Conservation (phyloP, 2,329 filamentous ascomycete species). For the Cytospora piceicola region DNA sequence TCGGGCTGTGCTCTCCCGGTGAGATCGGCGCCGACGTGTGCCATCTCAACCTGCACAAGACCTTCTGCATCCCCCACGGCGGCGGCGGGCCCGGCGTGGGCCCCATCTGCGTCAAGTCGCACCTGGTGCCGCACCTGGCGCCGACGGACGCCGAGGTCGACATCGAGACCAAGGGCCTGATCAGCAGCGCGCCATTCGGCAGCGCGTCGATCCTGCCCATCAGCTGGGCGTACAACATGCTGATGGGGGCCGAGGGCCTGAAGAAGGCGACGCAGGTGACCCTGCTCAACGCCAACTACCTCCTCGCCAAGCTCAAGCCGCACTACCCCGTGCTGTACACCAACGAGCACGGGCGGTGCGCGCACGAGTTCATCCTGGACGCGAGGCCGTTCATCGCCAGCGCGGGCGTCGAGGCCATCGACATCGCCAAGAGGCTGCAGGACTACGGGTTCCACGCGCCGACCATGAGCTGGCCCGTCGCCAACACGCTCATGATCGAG, state of each 20-base stretch:
- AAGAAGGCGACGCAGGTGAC: slow-evolving; percentile 90
- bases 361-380: slow-evolving; percentile 97
- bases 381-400: slow-evolving; percentile 81
- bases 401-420: slow-evolving; percentile 85
- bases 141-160: slow-evolving; percentile 44
- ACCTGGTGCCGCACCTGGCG: slow-evolving; percentile 77
- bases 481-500: slow-evolving; percentile 97
- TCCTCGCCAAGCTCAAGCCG: slow-evolving; percentile 81
- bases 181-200: slow-evolving; percentile 83
- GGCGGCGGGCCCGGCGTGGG: slow-evolving; percentile 93
- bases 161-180: slow-evolving; percentile 57
- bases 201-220: slow-evolving; percentile 93
- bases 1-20: slow-evolving; percentile 90
- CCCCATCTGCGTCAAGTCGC: slow-evolving; percentile 86
- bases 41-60: slow-evolving; percentile 97
- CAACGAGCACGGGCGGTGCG: slow-evolving; percentile 84
- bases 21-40: slow-evolving; percentile 96
- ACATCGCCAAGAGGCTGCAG: slow-evolving; percentile 94
- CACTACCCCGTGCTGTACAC: slow-evolving; percentile 95
- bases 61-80: slow-evolving; percentile 96
- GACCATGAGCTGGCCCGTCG: slow-evolving; percentile 95
- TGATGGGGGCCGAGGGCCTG: slow-evolving; percentile 85
- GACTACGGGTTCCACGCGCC: slow-evolving; percentile 98
- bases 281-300: slow-evolving; percentile 96
- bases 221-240: slow-evolving; percentile 91